phyloP scores from a whole-genome alignment of 352 stramenopile species.

The Phytophthora cajani region DNA sequence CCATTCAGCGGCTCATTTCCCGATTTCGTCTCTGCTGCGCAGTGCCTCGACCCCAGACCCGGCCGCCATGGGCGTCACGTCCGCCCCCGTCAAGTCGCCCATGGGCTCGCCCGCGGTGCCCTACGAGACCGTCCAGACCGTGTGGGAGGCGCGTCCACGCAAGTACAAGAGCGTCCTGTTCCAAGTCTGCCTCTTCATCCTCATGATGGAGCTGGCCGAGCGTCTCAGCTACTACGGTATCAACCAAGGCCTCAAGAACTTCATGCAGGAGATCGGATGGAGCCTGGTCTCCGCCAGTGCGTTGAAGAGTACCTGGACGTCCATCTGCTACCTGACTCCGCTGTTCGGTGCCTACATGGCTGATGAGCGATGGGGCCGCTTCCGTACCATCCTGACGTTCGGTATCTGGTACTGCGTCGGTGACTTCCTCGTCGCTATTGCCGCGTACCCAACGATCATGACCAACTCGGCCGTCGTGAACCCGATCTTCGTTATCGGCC shows the following conservation, averaged over 20 bases:
- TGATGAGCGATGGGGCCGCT: slow-evolving; percentile 68
- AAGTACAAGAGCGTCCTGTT: slow-evolving; percentile 73
- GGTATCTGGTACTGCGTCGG: slow-evolving; percentile 62
- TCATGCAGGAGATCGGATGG: slow-evolving; percentile 70
- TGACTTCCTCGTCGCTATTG: slow-evolving; percentile 61
- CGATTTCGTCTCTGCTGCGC: neutral
- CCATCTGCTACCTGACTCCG: slow-evolving; percentile 67
- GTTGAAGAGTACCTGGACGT: slow-evolving; percentile 70
- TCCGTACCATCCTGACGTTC: slow-evolving; percentile 64
- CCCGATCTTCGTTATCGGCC: slow-evolving; percentile 61
- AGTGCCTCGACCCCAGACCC: neutral
- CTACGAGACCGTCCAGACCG: slow-evolving; percentile 27
- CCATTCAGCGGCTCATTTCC: neutral
- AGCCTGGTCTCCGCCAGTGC: slow-evolving; percentile 53
- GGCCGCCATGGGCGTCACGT: neutral
- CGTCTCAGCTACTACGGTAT: slow-evolving; percentile 84
- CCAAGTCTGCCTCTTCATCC: slow-evolving; percentile 67
- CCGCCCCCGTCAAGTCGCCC: slow-evolving; percentile 32
- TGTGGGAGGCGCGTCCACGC: slow-evolving; percentile 56
- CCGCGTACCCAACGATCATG: slow-evolving; percentile 53
- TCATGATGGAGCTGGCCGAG: slow-evolving; percentile 72
- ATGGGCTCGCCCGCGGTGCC: slow-evolving; percentile 23
- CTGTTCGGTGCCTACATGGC: slow-evolving; percentile 70
- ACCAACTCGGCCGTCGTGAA: slow-evolving; percentile 36
- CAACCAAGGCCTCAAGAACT: slow-evolving; percentile 86